Percentiles rank a stretch among this genome's conserved stretches.
phyloP scores from a whole-genome alignment of 1,284 basidiomycete genomes.

The Flammula alnicola region DNA sequence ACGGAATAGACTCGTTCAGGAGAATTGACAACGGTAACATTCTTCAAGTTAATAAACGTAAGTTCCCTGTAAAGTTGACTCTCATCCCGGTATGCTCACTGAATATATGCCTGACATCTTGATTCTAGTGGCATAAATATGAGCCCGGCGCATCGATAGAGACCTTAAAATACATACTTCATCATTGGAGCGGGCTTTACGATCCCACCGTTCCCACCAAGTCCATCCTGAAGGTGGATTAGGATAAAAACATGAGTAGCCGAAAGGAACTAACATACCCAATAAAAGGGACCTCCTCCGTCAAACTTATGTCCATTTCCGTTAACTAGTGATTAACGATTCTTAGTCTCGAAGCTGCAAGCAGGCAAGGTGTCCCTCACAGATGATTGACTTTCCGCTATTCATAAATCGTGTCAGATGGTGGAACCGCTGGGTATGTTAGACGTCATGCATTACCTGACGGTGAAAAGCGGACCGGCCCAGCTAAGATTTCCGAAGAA shows the following conservation, averaged over 20 bases:
- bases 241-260: background rate
- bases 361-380: slow-evolving; percentile 30
- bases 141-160: background rate
- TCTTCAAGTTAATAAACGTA: slow-evolving; percentile 25
- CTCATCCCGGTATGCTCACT: slow-evolving; percentile 30
- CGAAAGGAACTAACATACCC: slow-evolving; percentile 32
- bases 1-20: slow-evolving; percentile 45
- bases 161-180: slow-evolving; percentile 34
- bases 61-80: background rate
- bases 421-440: no score
- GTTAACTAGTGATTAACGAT: slow-evolving; percentile 43
- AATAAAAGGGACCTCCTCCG: slow-evolving; percentile 51
- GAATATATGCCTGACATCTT: slow-evolving; percentile 55
- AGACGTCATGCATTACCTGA: no score
- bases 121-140: slow-evolving; percentile 40
- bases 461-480: slow-evolving; percentile 48
- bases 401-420: background rate
- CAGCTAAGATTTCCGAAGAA: slow-evolving; percentile 47
- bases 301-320: slow-evolving; percentile 52
- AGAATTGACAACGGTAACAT: slow-evolving; percentile 50
- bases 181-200: slow-evolving; percentile 56
- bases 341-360: background rate
- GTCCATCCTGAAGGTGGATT: slow-evolving; percentile 17
- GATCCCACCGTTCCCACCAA: slow-evolving; percentile 23
- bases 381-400: slow-evolving; percentile 45